Percentiles rank a stretch among this genome's conserved stretches.
phyloP scores from a whole-genome alignment of 345 rosid species.

The Eucalyptus microcorys region DNA sequence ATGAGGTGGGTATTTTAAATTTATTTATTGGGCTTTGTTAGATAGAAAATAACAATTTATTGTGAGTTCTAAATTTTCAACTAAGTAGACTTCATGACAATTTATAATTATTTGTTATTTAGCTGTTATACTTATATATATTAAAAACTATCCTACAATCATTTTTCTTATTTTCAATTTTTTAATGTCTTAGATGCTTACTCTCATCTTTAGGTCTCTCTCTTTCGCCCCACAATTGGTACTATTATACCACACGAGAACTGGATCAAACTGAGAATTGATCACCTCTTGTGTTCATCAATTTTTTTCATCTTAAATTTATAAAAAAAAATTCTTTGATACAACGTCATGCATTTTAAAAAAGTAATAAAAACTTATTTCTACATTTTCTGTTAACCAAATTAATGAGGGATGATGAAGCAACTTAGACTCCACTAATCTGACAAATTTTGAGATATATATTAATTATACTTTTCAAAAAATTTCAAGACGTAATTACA shows the following conservation, averaged over 20 bases:
- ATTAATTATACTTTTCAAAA: neutral
- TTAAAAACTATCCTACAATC: too few relatives aligned
- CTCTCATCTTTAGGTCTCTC: too few relatives aligned
- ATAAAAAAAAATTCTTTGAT: neutral
- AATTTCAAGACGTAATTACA: neutral
- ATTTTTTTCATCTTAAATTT: neutral
- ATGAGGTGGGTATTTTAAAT: too few relatives aligned
- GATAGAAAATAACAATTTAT: too few relatives aligned
- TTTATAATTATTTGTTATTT: too few relatives aligned
- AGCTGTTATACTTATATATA: too few relatives aligned
- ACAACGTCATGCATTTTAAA: fast-evolving
- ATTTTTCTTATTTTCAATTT: too few relatives aligned
- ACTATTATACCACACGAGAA: fast-evolving
- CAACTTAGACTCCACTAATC: neutral
- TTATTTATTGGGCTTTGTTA: too few relatives aligned
- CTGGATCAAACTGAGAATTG: fast-evolving
- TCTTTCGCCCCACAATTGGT: too few relatives aligned
- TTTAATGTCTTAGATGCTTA: too few relatives aligned
- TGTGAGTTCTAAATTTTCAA: fast-evolving
- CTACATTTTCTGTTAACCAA: neutral
- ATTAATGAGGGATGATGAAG: fast-evolving
- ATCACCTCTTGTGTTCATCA: too few relatives aligned
- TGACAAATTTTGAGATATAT: fast-evolving
- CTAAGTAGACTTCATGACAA: fast-evolving
- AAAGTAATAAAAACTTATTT: neutral